phyloP scores from a whole-genome alignment of 106 monocot genomes.

The Gastrodia elata region DNA sequence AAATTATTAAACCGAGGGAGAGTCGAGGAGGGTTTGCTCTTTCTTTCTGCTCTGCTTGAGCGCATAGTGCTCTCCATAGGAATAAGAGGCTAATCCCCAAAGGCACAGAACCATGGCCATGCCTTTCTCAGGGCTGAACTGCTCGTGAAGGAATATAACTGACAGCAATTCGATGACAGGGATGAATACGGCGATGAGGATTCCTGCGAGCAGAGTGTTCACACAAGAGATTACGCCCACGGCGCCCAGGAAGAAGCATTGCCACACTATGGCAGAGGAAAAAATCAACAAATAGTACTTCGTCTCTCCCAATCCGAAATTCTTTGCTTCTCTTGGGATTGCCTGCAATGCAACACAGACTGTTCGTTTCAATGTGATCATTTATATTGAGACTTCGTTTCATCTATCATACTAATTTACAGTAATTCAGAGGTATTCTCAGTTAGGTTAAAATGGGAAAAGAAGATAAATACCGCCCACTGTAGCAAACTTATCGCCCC shows the following conservation, averaged over 20 bases:
- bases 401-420: neutral
- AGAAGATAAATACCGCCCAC: neutral
- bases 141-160: constrained; percentile 40
- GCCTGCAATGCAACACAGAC: constrained; percentile 36
- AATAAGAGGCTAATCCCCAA: constrained; percentile 54
- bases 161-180: constrained; percentile 45
- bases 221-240: constrained; percentile 48
- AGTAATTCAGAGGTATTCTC: neutral
- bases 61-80: constrained; percentile 35
- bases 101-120: constrained; percentile 38
- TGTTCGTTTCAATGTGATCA: neutral
- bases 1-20: neutral
- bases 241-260: constrained; percentile 51
- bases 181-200: constrained; percentile 45
- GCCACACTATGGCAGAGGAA: constrained; percentile 29
- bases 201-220: constrained; percentile 58
- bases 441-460: neutral
- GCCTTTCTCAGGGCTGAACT: constrained; percentile 38
- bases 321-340: constrained; percentile 38
- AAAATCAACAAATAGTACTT: constrained; percentile 54
- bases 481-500: too few relatives aligned
- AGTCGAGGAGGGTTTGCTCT: neutral
- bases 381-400: neutral
- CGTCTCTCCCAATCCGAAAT: constrained; percentile 35
- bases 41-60: constrained; percentile 21